Evolutionary conservation across 768 basidiomycete genomes (phyloP), one percentile per base, ranked within the genome.

Genomic region (Suillus decipiens): DNA sequence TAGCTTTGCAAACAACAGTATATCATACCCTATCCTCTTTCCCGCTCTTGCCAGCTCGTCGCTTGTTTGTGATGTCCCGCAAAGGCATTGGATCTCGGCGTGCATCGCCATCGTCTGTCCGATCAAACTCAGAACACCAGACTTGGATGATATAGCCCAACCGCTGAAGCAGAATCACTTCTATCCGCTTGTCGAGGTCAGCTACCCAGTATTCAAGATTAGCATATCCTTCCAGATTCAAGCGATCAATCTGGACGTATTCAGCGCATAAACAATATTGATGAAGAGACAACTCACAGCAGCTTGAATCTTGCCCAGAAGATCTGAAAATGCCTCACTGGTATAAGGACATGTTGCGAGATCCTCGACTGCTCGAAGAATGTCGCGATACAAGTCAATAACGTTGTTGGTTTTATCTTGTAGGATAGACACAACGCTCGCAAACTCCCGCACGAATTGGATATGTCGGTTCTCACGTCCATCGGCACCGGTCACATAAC

Each of bases 371-470:
- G 89, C 86, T 1, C 90, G 86, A 11, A 86, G 79, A 53, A 97
- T 93, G 59, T 96, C 94, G 68, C 88, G 89, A 75, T 94, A 93
- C 60, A 95, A 79, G 67, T 96, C 96, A 66, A 99, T 92, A 61
- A 96, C 89, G 58, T 84, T 90, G 74, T 96, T 96, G 50, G 95
- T 93, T 76, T 98, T 97, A 79, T 99, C 97, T 83, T 98, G 96
- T 28, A 99, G 79, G 11, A 96, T 82, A 1, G 95, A 96, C 0
- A 98, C 91, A 5, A 94, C 86, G 64, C 91, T 93, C 1, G 96
- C 96, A 71, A 98, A 97, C 72, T 99, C 96, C 62, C 95, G 85
- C 11, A 99, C 96, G 67, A 95, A 98, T 64, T 93, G 89, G 31
- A 96, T 88, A 71, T 98, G 96, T 64, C 93, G 82, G 71, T 89